Evolutionary conservation across 106 monocot genomes (phyloP).

Genomic region (Acorus gramineus): DNA sequence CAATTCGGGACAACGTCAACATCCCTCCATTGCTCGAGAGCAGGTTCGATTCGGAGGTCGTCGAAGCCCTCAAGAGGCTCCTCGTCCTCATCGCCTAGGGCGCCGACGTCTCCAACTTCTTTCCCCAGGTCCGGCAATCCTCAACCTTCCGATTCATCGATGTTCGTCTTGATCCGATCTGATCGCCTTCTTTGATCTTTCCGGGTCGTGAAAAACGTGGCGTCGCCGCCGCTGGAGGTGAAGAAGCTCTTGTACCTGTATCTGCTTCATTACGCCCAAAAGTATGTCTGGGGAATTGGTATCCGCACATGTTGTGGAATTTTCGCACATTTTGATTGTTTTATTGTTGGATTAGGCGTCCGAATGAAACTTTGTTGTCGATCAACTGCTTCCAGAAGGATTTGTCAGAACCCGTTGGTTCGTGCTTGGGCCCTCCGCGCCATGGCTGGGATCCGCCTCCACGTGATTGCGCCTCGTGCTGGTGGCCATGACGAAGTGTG

Average conservation of each 20-base stretch:
- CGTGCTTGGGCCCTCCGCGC: slow-evolving; percentile 90
- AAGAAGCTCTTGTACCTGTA: slow-evolving; percentile 97
- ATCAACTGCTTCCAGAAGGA: slow-evolving; percentile 98
- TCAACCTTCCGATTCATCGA: no score
- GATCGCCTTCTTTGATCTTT: no score
- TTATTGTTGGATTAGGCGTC: slow-evolving; percentile 40
- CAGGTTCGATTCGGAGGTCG: background rate
- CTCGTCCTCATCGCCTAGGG: background rate
- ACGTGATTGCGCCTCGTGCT: slow-evolving; percentile 75
- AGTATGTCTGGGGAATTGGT: slow-evolving; percentile 26
- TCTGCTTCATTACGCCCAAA: slow-evolving; percentile 86
- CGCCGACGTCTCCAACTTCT: slow-evolving; percentile 38
- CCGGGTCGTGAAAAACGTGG: slow-evolving; percentile 95
- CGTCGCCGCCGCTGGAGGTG: slow-evolving; percentile 74
- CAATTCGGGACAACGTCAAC: background rate
- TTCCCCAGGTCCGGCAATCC: slow-evolving; percentile 63
- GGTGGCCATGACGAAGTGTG: slow-evolving; percentile 66
- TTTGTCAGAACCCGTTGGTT: slow-evolving; percentile 86
- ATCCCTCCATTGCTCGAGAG: background rate
- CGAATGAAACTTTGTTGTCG: slow-evolving; percentile 86
- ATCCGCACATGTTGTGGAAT: no score
- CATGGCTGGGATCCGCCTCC: slow-evolving; percentile 87
- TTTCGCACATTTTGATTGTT: no score
- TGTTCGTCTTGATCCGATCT: no score
- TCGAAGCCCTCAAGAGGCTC: background rate